These are phyloP conservation scores for Dendrobium chrysotoxum DNA, from an alignment of 106 monocot species.

Conservation along the genomic window DNA sequence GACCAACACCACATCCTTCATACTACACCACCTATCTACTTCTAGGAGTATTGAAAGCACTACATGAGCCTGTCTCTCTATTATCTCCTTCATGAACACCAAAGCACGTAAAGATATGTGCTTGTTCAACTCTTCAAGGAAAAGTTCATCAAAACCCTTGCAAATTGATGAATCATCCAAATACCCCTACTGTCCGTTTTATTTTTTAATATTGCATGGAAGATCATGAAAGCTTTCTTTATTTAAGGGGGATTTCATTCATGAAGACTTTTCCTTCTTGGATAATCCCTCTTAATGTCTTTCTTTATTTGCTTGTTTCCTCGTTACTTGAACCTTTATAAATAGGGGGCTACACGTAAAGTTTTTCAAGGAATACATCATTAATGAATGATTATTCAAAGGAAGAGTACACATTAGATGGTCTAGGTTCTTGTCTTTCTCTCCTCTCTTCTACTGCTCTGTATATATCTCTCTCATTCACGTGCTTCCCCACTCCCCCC, in stretches of 20 bases:
- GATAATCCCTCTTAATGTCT: background rate
- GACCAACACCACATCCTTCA: no score
- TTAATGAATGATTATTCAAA: background rate
- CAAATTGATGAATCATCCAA: background rate
- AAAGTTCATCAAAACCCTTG: no score
- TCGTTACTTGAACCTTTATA: background rate
- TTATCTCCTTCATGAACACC: no score
- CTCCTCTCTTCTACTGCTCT: no score
- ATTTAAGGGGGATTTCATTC: background rate
- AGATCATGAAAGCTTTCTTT: background rate
- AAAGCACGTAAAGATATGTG: no score
- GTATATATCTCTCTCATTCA: background rate
- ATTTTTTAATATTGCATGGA: background rate
- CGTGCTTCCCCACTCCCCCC: background rate
- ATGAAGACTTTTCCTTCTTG: background rate
- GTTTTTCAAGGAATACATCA: background rate
- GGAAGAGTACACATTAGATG: background rate
- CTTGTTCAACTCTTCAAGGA: no score
- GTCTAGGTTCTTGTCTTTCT: background rate
- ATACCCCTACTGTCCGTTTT: background rate
- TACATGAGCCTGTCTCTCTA: no score
- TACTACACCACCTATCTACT: no score
- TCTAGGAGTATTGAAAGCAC: no score
- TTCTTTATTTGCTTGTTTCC: background rate
- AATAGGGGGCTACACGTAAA: background rate